Base-by-base conservation (phyloP, 345 rosid genomes). In the Hirschfeldia incana region DNA sequence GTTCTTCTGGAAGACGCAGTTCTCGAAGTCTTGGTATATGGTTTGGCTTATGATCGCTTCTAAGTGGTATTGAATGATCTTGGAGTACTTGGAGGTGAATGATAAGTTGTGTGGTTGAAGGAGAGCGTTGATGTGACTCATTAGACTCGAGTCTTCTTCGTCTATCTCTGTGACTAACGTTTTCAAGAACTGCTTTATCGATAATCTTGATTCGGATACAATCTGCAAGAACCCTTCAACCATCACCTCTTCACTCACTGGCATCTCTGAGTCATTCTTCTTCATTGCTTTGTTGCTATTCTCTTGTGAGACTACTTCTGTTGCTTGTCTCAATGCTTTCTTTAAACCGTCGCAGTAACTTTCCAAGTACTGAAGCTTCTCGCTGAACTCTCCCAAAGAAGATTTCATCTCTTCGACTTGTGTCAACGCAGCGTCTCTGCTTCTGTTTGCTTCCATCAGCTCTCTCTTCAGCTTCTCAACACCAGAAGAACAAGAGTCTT, bases 151-250 rank as follows among this genome's bases (percentile, higher is more conserved):
- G 61, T 93, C 98, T 11, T 88, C 79, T 76, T 91, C 97, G 2
- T 91, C 94, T 2, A 94, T 87, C 77, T 94, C 97, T 10, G 83
- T 77, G 8, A 89, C 75, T 16, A 95, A 85, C 30, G 89, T 87
- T 78, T 91, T 93, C 87, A 94, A 91, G 84, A 95, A 93, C 32
- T 95, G 98, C 65, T 91, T 95, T 70, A 95, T 87, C 1, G 99
- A 95, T 60, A 91, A 77, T 86, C 96, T 90, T 67, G 99, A 88
- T 86, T 95, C 99, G 0, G 98, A 90, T 66, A 91, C 99, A 16
- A 91, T 85, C 86, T 95, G 98, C 79, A 95, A 83, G 85, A 95
- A 95, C 2, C 96, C 98, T 78, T 95, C 99, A 33, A 89, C 90
- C 97, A 91, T 91, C 62, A 85, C 96, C 26, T 95, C 99, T 69